Percentiles rank a stretch among this genome's conserved stretches.
These are phyloP conservation scores for Antitrichia curtipendula DNA, from an alignment of 225 moss, liverwort and hornwort species.

Conservation along the genomic window DNA sequence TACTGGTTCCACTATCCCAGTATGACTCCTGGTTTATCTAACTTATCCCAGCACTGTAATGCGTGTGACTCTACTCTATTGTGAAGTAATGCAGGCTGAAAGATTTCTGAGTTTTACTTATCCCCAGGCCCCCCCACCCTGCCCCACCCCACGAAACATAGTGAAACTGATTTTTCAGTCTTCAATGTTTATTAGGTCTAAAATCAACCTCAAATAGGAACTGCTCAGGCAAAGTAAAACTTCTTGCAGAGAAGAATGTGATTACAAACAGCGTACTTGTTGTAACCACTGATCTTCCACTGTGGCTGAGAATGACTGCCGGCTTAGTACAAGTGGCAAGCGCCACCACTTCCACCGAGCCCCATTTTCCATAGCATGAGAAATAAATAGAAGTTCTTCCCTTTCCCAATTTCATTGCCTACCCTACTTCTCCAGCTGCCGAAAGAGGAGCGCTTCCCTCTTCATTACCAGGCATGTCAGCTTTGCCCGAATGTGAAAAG, in stretches of 20 bases:
- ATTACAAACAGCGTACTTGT: background rate
- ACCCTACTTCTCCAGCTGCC: background rate
- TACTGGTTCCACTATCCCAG: rapidly evolving
- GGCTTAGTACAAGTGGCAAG: background rate
- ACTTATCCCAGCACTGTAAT: background rate
- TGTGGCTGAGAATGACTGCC: background rate
- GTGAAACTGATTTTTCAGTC: background rate
- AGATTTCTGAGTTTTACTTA: background rate
- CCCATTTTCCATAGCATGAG: background rate
- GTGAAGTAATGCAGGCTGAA: background rate
- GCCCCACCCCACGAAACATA: background rate
- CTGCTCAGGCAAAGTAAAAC: background rate
- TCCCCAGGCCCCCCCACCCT: background rate
- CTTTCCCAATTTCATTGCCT: background rate
- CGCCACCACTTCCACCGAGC: background rate
- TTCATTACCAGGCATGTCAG: background rate
- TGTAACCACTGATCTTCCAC: background rate
- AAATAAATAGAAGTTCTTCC: background rate
- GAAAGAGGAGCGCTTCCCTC: background rate
- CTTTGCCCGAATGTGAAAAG: background rate
- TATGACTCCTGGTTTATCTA: too few species aligned
- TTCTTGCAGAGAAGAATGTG: background rate
- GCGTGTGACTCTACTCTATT: background rate
- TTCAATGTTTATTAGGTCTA: too few species aligned
- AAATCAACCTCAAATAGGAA: background rate